Evolutionary conservation across 2,329 filamentous ascomycete genomes (phyloP).

Genomic region (Hymenoscyphus salicellus): DNA sequence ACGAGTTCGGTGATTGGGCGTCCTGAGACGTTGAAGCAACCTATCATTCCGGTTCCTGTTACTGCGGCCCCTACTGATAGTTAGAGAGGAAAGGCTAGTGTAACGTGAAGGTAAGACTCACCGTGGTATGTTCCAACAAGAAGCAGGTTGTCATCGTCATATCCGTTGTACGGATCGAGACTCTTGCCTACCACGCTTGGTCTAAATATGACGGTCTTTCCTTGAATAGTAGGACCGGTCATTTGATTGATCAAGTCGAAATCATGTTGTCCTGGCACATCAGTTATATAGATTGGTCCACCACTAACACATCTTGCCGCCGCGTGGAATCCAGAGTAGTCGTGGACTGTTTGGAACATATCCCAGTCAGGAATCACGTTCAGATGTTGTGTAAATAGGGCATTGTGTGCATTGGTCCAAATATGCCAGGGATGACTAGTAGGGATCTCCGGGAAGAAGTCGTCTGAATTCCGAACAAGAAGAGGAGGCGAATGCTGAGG

Average conservation of each 20-base stretch:
- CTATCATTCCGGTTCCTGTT: slow-evolving; percentile 73
- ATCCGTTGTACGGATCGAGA: slow-evolving; percentile 70
- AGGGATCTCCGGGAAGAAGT: slow-evolving; percentile 84
- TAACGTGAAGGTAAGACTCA: slow-evolving; percentile 19
- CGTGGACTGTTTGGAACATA: slow-evolving; percentile 64
- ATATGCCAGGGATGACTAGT: slow-evolving; percentile 90
- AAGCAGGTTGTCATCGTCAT: slow-evolving; percentile 69
- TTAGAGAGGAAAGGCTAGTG: slow-evolving; percentile 1
- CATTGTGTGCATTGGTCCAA: slow-evolving; percentile 89
- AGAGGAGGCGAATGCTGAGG: slow-evolving; percentile 71
- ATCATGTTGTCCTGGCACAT: slow-evolving; percentile 79
- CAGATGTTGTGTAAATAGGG: slow-evolving; percentile 75
- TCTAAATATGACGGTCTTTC: slow-evolving; percentile 75
- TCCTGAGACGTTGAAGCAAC: slow-evolving; percentile 76
- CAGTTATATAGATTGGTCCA: slow-evolving; percentile 92
- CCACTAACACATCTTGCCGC: slow-evolving; percentile 87
- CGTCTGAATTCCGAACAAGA: slow-evolving; percentile 79
- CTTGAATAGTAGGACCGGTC: slow-evolving; percentile 68
- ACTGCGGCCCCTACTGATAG: slow-evolving; percentile 44
- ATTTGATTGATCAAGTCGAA: slow-evolving; percentile 73
- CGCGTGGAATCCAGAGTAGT: slow-evolving; percentile 79
- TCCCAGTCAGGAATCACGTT: slow-evolving; percentile 84
- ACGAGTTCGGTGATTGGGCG: slow-evolving; percentile 65
- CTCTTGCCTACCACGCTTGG: slow-evolving; percentile 72
- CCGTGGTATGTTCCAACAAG: slow-evolving; percentile 79